These are phyloP conservation scores for Lactifluus piperatus DNA, from an alignment of 768 basidiomycete species.

Conservation along the genomic window DNA sequence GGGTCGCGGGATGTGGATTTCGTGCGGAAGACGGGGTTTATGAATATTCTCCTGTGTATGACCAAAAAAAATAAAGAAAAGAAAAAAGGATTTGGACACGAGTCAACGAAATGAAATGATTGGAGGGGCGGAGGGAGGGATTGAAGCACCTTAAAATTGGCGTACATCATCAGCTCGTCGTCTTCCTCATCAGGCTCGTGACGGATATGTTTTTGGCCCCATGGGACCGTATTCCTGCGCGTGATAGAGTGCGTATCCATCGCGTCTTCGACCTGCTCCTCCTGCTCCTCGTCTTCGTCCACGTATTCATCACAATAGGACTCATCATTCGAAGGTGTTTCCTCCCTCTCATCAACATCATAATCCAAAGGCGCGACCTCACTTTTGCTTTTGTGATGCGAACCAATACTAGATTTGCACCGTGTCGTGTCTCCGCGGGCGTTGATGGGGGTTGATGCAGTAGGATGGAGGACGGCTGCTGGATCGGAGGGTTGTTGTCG, in stretches of 20 bases:
- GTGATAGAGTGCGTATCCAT: neutral
- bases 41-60: slow-evolving; percentile 37
- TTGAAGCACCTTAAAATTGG: slow-evolving; percentile 35
- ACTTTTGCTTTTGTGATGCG: slow-evolving; percentile 13
- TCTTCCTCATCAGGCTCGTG: slow-evolving; percentile 35
- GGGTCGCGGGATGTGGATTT: neutral
- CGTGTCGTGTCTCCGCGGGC: slow-evolving; percentile 22
- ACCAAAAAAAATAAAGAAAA: too few species aligned
- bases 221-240: neutral
- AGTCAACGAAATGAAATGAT: neutral
- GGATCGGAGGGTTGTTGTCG: neutral
- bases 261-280: slow-evolving; percentile 18
- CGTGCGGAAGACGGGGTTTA: slow-evolving; percentile 29
- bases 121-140: neutral
- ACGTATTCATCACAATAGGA: slow-evolving; percentile 8
- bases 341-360: slow-evolving; percentile 48
- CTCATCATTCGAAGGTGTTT: neutral
- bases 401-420: slow-evolving; percentile 24
- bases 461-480: neutral
- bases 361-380: slow-evolving; percentile 4
- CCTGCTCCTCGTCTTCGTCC: slow-evolving; percentile 19
- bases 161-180: slow-evolving; percentile 54
- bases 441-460: neutral
- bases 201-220: slow-evolving; percentile 16
- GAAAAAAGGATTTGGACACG: neutral